Conservation (phyloP, 2,329 filamentous ascomycete species). For the Colletotrichum australisinense region DNA sequence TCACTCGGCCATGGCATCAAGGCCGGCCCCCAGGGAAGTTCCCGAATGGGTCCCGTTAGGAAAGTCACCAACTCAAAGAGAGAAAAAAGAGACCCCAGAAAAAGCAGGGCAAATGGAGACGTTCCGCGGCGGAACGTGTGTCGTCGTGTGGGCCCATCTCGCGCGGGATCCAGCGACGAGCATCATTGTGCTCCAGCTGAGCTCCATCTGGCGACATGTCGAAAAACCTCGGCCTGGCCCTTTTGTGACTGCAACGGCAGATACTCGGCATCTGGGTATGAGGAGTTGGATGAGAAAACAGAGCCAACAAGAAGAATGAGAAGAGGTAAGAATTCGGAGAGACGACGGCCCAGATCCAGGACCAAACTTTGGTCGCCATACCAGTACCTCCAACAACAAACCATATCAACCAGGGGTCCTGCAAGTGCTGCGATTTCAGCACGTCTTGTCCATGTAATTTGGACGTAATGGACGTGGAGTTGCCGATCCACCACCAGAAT, state of each 20-base stretch:
- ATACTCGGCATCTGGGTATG: constrained; percentile 20
- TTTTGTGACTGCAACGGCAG: not conserved
- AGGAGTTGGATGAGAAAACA: not conserved
- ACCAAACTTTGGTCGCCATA: constrained; percentile 3
- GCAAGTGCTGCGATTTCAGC: not conserved
- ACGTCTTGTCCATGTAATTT: constrained; percentile 11
- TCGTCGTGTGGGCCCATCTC: constrained; percentile 19
- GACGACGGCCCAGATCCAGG: not conserved
- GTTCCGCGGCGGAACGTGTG: constrained; percentile 31
- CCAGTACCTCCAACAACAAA: not conserved
- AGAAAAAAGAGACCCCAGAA: not conserved
- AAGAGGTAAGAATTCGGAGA: not conserved
- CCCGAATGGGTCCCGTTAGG: not conserved
- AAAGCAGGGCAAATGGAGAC: constrained; percentile 20
- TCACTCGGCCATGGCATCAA: not conserved
- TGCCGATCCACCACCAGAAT: constrained; percentile 26
- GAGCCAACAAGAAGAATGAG: too few species aligned
- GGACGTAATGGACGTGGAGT: constrained; percentile 31
- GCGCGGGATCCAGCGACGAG: constrained; percentile 12
- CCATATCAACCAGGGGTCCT: not conserved
- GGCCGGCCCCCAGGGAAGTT: not conserved
- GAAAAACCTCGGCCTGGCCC: constrained; percentile 1
- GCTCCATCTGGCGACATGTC: constrained; percentile 9
- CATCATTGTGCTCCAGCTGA: constrained; percentile 18
- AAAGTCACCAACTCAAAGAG: not conserved